Conservation (phyloP, 495 filamentous ascomycete species). For the Tirmania nivea region DNA sequence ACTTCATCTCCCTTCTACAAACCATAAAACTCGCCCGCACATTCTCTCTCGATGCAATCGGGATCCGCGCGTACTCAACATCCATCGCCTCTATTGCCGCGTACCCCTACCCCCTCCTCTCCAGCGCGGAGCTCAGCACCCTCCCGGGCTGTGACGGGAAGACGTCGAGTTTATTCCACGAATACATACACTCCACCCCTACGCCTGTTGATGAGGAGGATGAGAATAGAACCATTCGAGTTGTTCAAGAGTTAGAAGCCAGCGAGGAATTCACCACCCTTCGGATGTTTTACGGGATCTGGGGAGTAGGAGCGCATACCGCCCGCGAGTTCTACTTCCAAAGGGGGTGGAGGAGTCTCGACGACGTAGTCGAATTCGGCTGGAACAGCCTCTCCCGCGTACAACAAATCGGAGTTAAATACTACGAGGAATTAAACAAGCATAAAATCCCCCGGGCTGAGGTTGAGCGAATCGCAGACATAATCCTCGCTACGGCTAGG, state of each 20-base stretch:
- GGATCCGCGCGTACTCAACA: constrained; percentile 70
- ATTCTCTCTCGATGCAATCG: constrained; percentile 52
- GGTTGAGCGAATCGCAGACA: constrained; percentile 42
- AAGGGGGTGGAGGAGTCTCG: constrained; percentile 51
- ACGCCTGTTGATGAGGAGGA: constrained; percentile 2
- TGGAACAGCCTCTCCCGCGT: constrained; percentile 55
- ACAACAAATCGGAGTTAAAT: constrained; percentile 92
- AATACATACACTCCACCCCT: constrained; percentile 36
- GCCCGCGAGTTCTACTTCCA: constrained; percentile 65
- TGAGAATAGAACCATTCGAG: constrained; percentile 31
- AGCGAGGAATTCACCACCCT: constrained; percentile 43
- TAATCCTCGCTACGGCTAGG: constrained; percentile 39
- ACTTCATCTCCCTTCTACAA: constrained; percentile 52
- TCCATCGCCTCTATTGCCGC: constrained; percentile 65
- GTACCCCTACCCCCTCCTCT: constrained; percentile 44
- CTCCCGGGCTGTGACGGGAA: constrained; percentile 70
- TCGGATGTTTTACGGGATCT: constrained; percentile 54
- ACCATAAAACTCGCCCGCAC: constrained; percentile 51
- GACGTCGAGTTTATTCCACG: constrained; percentile 54
- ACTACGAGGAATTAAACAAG: constrained; percentile 62
- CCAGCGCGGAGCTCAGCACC: constrained; percentile 36
- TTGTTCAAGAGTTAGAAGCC: constrained; percentile 39
- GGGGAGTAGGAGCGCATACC: constrained; percentile 70
- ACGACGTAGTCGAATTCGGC: constrained; percentile 67
- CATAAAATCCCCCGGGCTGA: constrained; percentile 46